Base-by-base conservation (phyloP, 495 filamentous ascomycete genomes). In the Aspergillus nanangensis region DNA sequence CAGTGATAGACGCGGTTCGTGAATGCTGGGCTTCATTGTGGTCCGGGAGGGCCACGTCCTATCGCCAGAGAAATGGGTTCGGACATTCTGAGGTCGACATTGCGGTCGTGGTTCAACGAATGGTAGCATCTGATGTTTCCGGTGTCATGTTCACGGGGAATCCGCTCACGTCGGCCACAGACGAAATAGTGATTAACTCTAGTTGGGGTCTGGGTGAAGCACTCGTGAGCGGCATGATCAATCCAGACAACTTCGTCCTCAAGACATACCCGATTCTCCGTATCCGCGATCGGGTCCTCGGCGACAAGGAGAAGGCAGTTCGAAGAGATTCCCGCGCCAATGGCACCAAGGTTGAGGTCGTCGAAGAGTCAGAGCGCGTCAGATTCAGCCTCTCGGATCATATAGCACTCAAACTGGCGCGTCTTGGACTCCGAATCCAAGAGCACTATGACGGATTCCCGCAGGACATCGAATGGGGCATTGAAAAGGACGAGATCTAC, bases 91-190 rank as follows among this genome's bases (percentile, higher is more conserved):
- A 45, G 11, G 48, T 69, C 21, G 65, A 62, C 0, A 55, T 69
- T 2, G 66, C 61, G 0, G 56, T 66, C 20, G 65, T 62, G 1
- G 53, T 69, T 15, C 65, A 69, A 52, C 50, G 50, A 8, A 66
- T 69, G 65, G 65, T 69, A 2, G 61, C 61, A n/a, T 61, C 66
- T 14, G 60, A 63, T 33, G 29, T 44, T 19, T 58, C 67, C 22
- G 62, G 65, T 20, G 57, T 69, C 17, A 66, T 69, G 61, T 69
- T 69, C 45, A 62, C 61, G 36, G 56, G 66, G 24, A 61, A 69
- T 45, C 64, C 63, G 2, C 61, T 66, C 37, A 63, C 54, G 20
- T 63, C 63, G 3, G 66, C 65, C 39, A 56, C 66, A 41, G 58
- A 63, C 48, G 39, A 62, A 18, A 59, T 69, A 21, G 38, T 66